Evolutionary conservation across 2,329 filamentous ascomycete genomes (phyloP), one percentile per base, ranked within the genome.

Genomic region (Proliferodiscus dingleyae): DNA sequence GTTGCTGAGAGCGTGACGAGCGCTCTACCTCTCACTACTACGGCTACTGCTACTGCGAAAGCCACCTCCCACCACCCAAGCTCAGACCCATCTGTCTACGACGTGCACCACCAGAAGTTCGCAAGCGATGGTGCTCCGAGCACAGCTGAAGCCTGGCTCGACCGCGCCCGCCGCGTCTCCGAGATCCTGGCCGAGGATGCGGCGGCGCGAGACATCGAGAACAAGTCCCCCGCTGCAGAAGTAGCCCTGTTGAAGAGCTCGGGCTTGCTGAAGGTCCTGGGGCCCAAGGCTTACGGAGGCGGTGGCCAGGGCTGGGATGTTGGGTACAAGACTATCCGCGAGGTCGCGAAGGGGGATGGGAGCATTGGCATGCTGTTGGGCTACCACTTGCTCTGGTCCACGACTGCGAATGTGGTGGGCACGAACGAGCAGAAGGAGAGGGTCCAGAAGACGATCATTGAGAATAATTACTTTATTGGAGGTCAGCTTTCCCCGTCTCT

Each of bases 381-480:
- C 1, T 84, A 84, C 53, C 80, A 84, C 55, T 66, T 84, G 4
- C 67, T 83, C 6, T 85, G 80, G 80, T 78, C 74, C 0, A 77
- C 71, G 0, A 83, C 76, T 0, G 78, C 77, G 13, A 76, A 75
- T 47, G 67, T 83, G 0, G 75, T 84, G 8, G 81, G 81, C 2
- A 80, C 69, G 0, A 61, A 73, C 0, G 75, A 81, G 52, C 81
- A 85, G 60, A 72, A 72, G 15, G 77, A 81, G 11, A 72, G 73
- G 15, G 62, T 71, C 1, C 72, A 81, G 46, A 68, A 80, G 50
- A 63, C 74, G 41, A 79, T 85, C 56, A 72, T 81, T 48, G 62
- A 68, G 15, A 82, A 83, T 64, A 83, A 85, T 60, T 81, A 78
- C 62, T 84, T 83, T 50, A 71, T 85, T 11, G 80, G 81, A 6